Evolutionary conservation across 768 basidiomycete species (phyloP).

Genomic region (Rubroboletus pulcherrimus): DNA sequence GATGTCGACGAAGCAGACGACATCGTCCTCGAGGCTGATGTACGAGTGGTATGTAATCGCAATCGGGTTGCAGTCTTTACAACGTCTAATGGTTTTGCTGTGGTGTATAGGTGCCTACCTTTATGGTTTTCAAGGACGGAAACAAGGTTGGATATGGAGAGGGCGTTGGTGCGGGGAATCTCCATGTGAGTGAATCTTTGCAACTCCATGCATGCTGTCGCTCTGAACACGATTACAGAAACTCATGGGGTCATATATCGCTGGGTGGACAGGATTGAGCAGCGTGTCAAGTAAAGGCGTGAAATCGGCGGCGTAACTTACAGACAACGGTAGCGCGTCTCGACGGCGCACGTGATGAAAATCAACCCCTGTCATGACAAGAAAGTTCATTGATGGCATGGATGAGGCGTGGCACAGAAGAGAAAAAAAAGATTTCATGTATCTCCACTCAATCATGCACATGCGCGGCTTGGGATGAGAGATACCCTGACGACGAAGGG

Average conservation of each 20-base stretch:
- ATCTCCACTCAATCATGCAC: background rate
- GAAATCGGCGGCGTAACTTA: background rate
- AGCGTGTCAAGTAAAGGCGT: background rate
- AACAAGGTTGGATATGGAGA: slow-evolving; percentile 23
- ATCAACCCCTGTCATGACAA: slow-evolving; percentile 9
- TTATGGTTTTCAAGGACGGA: slow-evolving; percentile 32
- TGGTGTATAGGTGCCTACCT: slow-evolving; percentile 21
- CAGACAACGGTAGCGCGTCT: background rate
- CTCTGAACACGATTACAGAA: slow-evolving; percentile 14
- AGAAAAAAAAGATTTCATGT: background rate
- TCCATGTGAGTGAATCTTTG: slow-evolving; percentile 22
- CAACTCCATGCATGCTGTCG: background rate
- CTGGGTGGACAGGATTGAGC: slow-evolving; percentile 1
- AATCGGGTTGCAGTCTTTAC: background rate
- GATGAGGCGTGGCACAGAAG: background rate
- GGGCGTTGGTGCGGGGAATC: slow-evolving; percentile 25
- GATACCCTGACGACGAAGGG: background rate
- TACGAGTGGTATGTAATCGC: slow-evolving; percentile 51
- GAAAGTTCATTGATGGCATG: background rate
- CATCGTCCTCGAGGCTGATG: slow-evolving; percentile 54
- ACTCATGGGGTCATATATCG: slow-evolving; percentile 19
- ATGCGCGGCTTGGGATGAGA: background rate
- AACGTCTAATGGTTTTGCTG: background rate
- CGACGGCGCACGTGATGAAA: slow-evolving; percentile 11
- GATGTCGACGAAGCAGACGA: slow-evolving; percentile 60